Conservation (phyloP, 2,329 filamentous ascomycete species). For the Hypoxylon sp. region DNA sequence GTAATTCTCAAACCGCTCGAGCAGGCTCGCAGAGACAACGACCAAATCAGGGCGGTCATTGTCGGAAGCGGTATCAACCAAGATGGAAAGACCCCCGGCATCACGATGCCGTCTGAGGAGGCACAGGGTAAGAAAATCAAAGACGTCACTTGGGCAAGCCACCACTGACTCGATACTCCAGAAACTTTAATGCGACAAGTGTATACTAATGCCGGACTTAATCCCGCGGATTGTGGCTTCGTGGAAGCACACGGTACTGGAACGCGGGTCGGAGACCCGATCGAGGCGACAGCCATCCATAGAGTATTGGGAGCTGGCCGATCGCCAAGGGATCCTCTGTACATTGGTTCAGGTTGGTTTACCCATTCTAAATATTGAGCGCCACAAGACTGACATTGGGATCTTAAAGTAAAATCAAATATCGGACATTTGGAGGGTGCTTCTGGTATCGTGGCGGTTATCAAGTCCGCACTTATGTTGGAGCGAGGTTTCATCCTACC, state of each 20-base stretch:
- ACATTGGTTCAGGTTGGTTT: slow-evolving; percentile 51
- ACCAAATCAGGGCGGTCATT: slow-evolving; percentile 62
- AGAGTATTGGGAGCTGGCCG: slow-evolving; percentile 53
- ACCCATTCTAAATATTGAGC: no score
- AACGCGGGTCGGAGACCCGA: slow-evolving; percentile 63
- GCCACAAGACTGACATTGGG: no score
- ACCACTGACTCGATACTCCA: slow-evolving; percentile 36
- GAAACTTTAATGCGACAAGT: slow-evolving; percentile 54
- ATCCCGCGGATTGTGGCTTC: slow-evolving; percentile 52
- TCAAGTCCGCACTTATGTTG: slow-evolving; percentile 62
- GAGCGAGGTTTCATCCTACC: slow-evolving; percentile 60
- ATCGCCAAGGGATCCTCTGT: slow-evolving; percentile 53
- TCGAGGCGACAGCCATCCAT: slow-evolving; percentile 60
- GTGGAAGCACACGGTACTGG: slow-evolving; percentile 66
- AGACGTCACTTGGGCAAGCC: not conserved
- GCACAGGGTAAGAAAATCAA: slow-evolving; percentile 53
- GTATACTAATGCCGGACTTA: slow-evolving; percentile 52
- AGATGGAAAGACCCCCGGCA: slow-evolving; percentile 64
- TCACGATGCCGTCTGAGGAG: slow-evolving; percentile 63
- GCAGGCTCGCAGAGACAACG: slow-evolving; percentile 62
- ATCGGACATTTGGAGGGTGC: slow-evolving; percentile 62
- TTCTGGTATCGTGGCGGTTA: slow-evolving; percentile 59
- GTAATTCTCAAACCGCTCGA: slow-evolving; percentile 65
- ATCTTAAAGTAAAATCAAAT: slow-evolving; percentile 59
- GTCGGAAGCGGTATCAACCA: slow-evolving; percentile 60